A percentile compares a stretch with the other conserved stretches of the same genome.
Conservation (phyloP, 257 asterid genomes). For the Anisodus tanguticus region DNA sequence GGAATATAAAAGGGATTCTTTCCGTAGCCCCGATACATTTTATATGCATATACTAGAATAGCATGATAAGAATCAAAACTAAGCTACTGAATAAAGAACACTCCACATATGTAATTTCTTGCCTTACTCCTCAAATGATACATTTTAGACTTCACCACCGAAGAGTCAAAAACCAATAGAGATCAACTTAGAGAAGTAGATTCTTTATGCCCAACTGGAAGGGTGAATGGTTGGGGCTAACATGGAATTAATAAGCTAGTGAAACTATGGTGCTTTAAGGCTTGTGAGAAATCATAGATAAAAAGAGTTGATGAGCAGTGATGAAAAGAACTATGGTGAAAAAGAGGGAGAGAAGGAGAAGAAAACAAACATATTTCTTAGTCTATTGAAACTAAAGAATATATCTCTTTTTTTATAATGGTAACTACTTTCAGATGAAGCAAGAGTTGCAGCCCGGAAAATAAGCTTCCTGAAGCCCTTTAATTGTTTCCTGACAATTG, state of each 20-base stretch:
- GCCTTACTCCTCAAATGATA: not conserved
- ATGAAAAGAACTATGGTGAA: not conserved
- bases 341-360: not conserved
- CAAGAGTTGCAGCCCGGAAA: not conserved
- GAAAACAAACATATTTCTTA: not conserved
- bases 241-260: not conserved
- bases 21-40: too few relatives aligned
- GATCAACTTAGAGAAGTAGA: not conserved
- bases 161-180: not conserved
- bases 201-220: not conserved
- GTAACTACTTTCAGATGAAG: not conserved
- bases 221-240: not conserved
- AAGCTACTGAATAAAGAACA: not conserved
- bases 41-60: too few relatives aligned
- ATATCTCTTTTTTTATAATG: not conserved
- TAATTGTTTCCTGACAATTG: not conserved
- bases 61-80: not conserved
- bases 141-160: not conserved
- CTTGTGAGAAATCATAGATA: not conserved
- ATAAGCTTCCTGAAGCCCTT: not conserved
- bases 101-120: not conserved
- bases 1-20: not conserved
- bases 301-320: not conserved
- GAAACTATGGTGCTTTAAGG: not conserved
- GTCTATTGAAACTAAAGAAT: not conserved